Evolutionary conservation across 148 eudicot species (phyloP).

Genomic region (Suaeda aralocaspica): DNA sequence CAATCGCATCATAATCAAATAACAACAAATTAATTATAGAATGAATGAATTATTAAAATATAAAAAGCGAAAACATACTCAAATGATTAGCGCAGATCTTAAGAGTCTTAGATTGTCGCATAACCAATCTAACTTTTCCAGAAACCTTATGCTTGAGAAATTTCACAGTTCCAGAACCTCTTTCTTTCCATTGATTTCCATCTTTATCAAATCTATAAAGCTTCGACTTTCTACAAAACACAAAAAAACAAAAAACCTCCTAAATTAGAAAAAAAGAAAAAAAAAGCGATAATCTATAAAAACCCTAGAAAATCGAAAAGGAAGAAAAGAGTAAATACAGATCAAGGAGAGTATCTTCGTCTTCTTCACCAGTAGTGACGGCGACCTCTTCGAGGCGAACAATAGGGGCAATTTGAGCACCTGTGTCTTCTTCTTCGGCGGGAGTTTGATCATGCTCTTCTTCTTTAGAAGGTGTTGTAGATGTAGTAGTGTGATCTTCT

Average conservation of each 20-base stretch:
- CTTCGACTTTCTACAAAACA: slow-evolving; percentile 54
- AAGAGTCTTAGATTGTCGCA: slow-evolving; percentile 87
- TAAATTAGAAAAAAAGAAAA: slow-evolving; percentile 8
- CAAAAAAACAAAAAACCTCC: neutral
- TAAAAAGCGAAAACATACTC: slow-evolving; percentile 32
- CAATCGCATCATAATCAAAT: no score
- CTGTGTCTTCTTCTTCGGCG: slow-evolving; percentile 74
- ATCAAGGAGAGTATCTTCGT: slow-evolving; percentile 69
- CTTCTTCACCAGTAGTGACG: slow-evolving; percentile 76
- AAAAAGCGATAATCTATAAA: neutral
- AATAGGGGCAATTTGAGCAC: slow-evolving; percentile 75
- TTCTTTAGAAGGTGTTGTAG: no score
- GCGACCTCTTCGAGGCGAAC: slow-evolving; percentile 67
- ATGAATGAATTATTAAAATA: neutral
- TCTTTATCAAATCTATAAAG: slow-evolving; percentile 90
- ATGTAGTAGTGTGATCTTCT: no score
- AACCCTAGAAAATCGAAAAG: neutral
- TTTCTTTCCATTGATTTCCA: slow-evolving; percentile 92
- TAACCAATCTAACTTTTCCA: slow-evolving; percentile 73
- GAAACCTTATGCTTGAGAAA: slow-evolving; percentile 74
- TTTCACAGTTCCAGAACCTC: slow-evolving; percentile 84
- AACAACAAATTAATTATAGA: neutral
- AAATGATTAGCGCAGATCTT: slow-evolving; percentile 95
- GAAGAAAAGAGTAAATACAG: slow-evolving; percentile 31
- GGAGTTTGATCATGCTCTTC: slow-evolving; percentile 44